Percentiles rank a stretch among this genome's conserved stretches.
Evolutionary conservation across 2,329 filamentous ascomycete species (phyloP).

Genomic region (Aspergillus thermomutatus): DNA sequence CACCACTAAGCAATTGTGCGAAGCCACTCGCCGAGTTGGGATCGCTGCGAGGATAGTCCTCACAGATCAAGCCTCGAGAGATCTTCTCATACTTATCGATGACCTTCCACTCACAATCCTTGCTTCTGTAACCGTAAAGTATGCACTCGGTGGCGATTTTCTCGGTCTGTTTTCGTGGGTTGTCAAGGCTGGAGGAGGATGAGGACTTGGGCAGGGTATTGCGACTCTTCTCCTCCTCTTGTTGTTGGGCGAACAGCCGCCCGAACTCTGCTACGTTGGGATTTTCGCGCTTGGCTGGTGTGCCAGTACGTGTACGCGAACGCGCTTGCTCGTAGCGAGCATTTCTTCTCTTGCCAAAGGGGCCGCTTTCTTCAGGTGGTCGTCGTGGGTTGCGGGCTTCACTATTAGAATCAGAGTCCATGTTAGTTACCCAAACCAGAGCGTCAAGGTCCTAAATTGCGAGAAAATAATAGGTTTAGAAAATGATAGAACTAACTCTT

Average conservation of each 20-base stretch:
- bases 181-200: conserved; percentile 40
- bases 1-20: conserved; percentile 68
- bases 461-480: not conserved
- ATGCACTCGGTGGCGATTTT: conserved; percentile 73
- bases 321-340: conserved; percentile 42
- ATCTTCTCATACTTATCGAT: conserved; percentile 85
- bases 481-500: conserved; percentile 49
- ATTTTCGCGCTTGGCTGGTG: conserved; percentile 58
- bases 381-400: conserved; percentile 50
- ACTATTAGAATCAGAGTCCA: conserved; percentile 23
- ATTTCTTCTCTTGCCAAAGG: conserved; percentile 56
- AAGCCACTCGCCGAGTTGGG: conserved; percentile 67
- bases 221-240: conserved; percentile 39
- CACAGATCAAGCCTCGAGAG: conserved; percentile 75
- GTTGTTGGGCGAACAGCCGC: conserved; percentile 43
- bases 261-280: conserved; percentile 48
- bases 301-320: conserved; percentile 57
- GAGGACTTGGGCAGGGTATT: conserved; percentile 38
- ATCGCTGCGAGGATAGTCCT: conserved; percentile 89
- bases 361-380: conserved; percentile 58
- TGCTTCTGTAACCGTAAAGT: conserved; percentile 76
- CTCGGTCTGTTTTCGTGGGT: conserved; percentile 35
- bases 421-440: conserved; percentile 20
- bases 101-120: conserved; percentile 70
- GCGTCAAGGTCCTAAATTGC: not conserved